phyloP scores from a whole-genome alignment of 1,139 yeast genomes.

The Hansenula anomala region DNA sequence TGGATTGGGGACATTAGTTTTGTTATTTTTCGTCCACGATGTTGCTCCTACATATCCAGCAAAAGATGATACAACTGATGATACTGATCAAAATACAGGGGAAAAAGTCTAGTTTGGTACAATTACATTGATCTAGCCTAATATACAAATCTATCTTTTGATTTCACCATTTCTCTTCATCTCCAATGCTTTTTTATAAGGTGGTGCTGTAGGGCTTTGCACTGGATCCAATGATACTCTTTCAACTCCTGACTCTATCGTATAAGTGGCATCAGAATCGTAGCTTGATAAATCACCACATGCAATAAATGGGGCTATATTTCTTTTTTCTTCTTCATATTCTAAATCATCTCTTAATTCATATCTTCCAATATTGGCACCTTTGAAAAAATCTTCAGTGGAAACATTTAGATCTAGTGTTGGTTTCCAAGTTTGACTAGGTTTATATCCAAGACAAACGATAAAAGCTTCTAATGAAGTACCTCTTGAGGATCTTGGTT shows the following conservation, averaged over 20 bases:
- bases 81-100: no score
- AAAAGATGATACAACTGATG: no score
- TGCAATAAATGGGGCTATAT: constrained; percentile 83
- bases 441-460: constrained; percentile 84
- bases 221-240: constrained; percentile 73
- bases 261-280: constrained; percentile 94
- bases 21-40: constrained; percentile 1
- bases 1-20: background rate
- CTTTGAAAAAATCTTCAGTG: constrained; percentile 78
- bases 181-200: constrained; percentile 87
- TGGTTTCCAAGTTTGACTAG: constrained; percentile 81
- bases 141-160: no score
- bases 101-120: no score
- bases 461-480: constrained; percentile 91
- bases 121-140: no score
- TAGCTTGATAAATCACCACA: constrained; percentile 87
- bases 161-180: constrained; percentile 70
- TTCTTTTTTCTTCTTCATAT: constrained; percentile 54
- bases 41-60: no score
- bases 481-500: constrained; percentile 92
- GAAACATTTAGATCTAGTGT: constrained; percentile 50
- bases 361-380: constrained; percentile 53
- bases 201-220: constrained; percentile 94
- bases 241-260: constrained; percentile 40
- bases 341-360: constrained; percentile 33